Evolutionary conservation across 106 monocot genomes (phyloP), one percentile per base, ranked within the genome.

Genomic region (Phalaenopsis equestris): DNA sequence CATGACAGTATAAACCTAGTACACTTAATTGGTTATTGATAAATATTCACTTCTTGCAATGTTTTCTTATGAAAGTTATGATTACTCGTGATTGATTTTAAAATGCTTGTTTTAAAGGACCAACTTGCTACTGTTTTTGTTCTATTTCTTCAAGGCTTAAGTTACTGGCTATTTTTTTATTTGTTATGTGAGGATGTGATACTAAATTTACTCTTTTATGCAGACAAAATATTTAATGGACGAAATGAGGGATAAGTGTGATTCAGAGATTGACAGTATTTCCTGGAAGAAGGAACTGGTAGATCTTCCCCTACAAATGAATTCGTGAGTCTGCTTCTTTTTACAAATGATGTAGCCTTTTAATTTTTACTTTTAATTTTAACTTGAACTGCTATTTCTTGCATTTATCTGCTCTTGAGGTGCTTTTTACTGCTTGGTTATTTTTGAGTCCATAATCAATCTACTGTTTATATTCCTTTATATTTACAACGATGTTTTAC

Each of bases 181-280:
- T 74, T 19, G 15, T 74, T 19, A 45, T 42, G 6, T 45, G 19
- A 45, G 17, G n/a, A 74, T 19, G 4, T 45, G 1, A 74, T 39
- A n/a, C 3, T 74, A 42, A 73, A 42, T 17, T 45, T 45, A 74
- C 43, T 42, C 15, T 42, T 74, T 16, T 43, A 74, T 49, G 76
- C 10, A 76, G 76, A 49, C 19, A 76, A 23, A 11, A 48, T 76
- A 76, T 52, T 76, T 76, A 76, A 49, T 21, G 49, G 76, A 76
- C 21, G 76, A 76, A 76, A 24, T 14, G 8, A 47, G 21, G 5
- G 76, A 76, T 30, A 76, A 76, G 49, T 3, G 49, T 49, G 76
- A 11, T 18, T 30, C 6, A 49, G 76, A 48, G 49, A 52, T 76
- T 14, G 30, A 76, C 49, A 76, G 47, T 0, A 19, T 49, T 42